These are phyloP conservation scores for Chimonanthus salicifolius DNA, from an alignment of 164 flowering plant species.

Conservation along the genomic window DNA sequence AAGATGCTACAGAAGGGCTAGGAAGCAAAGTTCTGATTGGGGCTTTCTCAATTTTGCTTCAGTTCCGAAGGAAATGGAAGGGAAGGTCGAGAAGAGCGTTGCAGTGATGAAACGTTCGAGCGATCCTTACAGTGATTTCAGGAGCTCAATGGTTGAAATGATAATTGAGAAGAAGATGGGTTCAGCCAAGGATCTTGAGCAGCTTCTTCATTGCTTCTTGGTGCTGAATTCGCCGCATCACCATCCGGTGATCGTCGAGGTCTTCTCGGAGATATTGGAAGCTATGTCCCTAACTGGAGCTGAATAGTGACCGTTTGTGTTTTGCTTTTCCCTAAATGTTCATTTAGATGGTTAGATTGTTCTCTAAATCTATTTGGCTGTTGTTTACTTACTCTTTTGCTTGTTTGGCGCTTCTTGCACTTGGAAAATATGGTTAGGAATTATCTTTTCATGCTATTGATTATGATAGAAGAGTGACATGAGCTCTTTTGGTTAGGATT, in stretches of 20 bases:
- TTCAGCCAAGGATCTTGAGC: constrained; percentile 43
- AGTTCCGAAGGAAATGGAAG: background rate
- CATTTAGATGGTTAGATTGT: no score
- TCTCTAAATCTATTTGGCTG: no score
- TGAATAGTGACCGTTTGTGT: background rate
- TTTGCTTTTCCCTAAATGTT: background rate
- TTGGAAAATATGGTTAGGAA: no score
- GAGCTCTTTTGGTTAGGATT: no score
- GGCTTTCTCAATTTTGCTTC: constrained; percentile 2
- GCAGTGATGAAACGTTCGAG: constrained; percentile 69
- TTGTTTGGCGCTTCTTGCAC: no score
- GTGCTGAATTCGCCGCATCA: constrained; percentile 54
- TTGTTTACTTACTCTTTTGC: no score
- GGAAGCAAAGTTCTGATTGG: constrained; percentile 11
- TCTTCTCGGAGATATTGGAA: constrained; percentile 67
- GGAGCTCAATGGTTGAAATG: constrained; percentile 81
- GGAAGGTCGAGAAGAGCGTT: constrained; percentile 40
- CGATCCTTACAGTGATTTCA: constrained; percentile 61
- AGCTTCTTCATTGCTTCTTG: constrained; percentile 58
- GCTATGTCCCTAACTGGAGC: constrained; percentile 36
- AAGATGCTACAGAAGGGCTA: constrained; percentile 18
- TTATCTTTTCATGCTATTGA: no score
- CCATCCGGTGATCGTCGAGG: constrained; percentile 57
- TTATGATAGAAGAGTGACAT: no score
- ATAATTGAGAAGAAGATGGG: constrained; percentile 62